Evolutionary conservation across 768 basidiomycete species (phyloP).

Genomic region (Lactarius pseudohatsudake): DNA sequence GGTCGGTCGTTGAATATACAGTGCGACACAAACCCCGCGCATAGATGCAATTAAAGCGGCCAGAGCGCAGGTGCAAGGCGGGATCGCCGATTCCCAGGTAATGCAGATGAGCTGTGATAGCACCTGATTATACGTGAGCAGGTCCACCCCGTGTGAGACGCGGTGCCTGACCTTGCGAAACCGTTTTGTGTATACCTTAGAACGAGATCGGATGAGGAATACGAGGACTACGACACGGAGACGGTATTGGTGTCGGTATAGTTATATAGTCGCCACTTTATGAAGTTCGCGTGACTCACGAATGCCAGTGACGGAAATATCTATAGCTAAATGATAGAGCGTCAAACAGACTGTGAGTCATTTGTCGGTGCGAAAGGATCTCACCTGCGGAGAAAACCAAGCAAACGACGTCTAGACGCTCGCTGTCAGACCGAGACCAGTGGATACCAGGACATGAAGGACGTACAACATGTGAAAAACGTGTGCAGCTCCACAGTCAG

Average conservation of each 20-base stretch:
- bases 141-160: not conserved
- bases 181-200: constrained; percentile 7
- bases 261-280: not conserved
- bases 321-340: not conserved
- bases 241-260: not conserved
- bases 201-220: constrained; percentile 18
- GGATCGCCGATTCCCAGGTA: constrained; percentile 35
- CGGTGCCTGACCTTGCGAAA: constrained; percentile 14
- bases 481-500: not conserved
- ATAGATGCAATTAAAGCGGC: constrained; percentile 30
- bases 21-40: not conserved
- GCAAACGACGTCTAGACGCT: constrained; percentile 3
- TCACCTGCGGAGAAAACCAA: constrained; percentile 16
- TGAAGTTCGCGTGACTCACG: constrained; percentile 7
- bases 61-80: constrained; percentile 33
- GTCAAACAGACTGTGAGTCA: not conserved
- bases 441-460: not conserved
- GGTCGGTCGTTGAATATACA: not conserved
- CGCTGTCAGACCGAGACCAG: not conserved
- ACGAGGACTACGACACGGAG: constrained; percentile 14
- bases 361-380: not conserved
- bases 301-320: constrained; percentile 21
- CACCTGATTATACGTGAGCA: constrained; percentile 3
- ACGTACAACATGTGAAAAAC: constrained; percentile 22
- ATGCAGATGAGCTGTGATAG: constrained; percentile 27